These are phyloP conservation scores for Hymenoscyphus fraxineus DNA, from an alignment of 2,329 filamentous ascomycete genomes.

Conservation along the genomic window DNA sequence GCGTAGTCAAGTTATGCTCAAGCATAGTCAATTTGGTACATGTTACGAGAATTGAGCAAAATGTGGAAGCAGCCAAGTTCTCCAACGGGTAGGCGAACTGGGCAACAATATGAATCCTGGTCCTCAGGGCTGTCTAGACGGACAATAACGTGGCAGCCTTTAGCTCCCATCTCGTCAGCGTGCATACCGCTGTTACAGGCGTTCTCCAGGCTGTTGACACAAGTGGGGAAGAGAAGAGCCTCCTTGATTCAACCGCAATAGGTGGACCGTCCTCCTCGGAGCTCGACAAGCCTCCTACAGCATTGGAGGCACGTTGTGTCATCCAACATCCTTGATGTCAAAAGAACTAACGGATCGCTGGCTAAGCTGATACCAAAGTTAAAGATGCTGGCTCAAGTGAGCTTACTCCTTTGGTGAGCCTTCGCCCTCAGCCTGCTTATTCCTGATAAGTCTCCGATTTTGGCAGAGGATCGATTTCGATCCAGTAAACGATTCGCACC, in stretches of 20 bases:
- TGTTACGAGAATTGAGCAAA: neutral
- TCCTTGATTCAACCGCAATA: neutral
- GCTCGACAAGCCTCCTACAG: neutral
- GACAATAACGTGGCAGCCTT: neutral
- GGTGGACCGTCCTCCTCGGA: neutral
- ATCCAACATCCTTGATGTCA: neutral
- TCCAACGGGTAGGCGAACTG: neutral
- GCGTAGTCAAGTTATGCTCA: neutral
- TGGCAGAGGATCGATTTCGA: neutral
- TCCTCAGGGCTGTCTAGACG: neutral
- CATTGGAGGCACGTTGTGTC: neutral
- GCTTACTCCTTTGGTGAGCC: constrained; percentile 2
- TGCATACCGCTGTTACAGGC: neutral
- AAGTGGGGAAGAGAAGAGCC: neutral
- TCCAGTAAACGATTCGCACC: constrained; percentile 1
- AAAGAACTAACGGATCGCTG: neutral
- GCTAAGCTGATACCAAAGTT: neutral
- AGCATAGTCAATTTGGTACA: neutral
- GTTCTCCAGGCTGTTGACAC: neutral
- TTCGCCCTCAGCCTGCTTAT: neutral
- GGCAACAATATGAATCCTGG: neutral
- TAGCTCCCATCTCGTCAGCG: neutral
- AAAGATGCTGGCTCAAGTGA: neutral
- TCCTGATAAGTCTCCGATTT: neutral
- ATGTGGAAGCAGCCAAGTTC: neutral